Percentiles rank a stretch among this genome's conserved stretches.
Conservation (phyloP, 1,284 basidiomycete species). For the Trametes pubescens region DNA sequence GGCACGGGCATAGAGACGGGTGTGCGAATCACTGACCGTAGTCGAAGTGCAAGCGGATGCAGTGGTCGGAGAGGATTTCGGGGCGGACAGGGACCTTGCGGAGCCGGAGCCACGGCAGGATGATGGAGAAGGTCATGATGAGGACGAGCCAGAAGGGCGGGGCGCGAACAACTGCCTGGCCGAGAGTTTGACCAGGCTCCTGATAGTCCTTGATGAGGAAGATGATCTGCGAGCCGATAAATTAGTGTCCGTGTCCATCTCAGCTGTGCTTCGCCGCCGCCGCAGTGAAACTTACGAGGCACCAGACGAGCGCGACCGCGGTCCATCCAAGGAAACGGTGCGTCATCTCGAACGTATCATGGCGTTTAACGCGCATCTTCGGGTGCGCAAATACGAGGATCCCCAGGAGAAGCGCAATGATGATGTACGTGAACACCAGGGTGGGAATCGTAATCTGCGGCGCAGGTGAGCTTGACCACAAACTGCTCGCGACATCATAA, state of each 20-base stretch:
- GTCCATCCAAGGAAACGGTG: constrained; percentile 67
- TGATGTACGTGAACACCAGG: constrained; percentile 57
- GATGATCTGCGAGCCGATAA: constrained; percentile 46
- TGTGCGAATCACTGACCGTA: constrained; percentile 45
- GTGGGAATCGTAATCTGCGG: constrained; percentile 55
- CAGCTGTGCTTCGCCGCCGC: background rate
- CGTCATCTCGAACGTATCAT: constrained; percentile 59
- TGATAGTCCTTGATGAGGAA: constrained; percentile 64
- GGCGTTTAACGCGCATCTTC: constrained; percentile 50
- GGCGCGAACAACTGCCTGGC: constrained; percentile 50
- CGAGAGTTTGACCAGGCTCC: constrained; percentile 46
- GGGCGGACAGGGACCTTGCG: constrained; percentile 59
- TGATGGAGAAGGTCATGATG: constrained; percentile 58
- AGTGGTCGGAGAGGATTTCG: constrained; percentile 62
- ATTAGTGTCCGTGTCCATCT: background rate
- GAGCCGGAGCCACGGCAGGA: constrained; percentile 61
- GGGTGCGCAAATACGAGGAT: constrained; percentile 60
- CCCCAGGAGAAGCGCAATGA: constrained; percentile 54
- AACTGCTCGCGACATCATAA: background rate
- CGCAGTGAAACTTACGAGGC: constrained; percentile 47
- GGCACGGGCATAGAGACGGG: background rate
- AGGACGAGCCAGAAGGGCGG: constrained; percentile 63
- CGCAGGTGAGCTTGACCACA: background rate
- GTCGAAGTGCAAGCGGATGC: constrained; percentile 62
- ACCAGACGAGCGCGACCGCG: constrained; percentile 60